Conservation (phyloP, 169 alveolate species). For the Cryptosporidium parvum region DNA sequence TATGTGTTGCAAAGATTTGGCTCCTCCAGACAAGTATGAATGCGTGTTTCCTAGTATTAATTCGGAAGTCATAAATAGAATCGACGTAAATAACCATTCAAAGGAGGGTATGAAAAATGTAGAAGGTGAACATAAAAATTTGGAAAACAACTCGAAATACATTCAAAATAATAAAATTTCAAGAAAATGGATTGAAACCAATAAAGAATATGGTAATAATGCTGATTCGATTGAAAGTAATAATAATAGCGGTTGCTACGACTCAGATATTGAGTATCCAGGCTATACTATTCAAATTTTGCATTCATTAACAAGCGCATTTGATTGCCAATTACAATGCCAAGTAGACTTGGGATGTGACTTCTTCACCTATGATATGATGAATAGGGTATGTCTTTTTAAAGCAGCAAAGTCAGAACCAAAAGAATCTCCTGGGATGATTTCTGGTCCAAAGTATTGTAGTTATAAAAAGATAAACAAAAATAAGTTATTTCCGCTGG, state of each 20-base stretch:
- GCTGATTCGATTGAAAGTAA: neutral
- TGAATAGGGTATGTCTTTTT: slow-evolving; percentile 39
- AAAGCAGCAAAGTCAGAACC: slow-evolving; percentile 53
- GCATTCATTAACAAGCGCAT: slow-evolving; percentile 57
- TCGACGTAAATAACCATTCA: neutral
- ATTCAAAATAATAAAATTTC: neutral
- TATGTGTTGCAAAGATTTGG: slow-evolving; percentile 79
- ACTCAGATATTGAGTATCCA: slow-evolving; percentile 71
- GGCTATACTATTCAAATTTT: slow-evolving; percentile 64
- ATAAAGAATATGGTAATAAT: neutral
- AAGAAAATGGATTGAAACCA: neutral
- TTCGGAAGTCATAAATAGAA: neutral
- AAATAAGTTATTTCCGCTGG: neutral
- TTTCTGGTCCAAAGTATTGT: slow-evolving; percentile 70
- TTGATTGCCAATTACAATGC: slow-evolving; percentile 69
- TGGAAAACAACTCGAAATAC: neutral
- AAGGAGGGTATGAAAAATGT: neutral
- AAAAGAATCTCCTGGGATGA: slow-evolving; percentile 53
- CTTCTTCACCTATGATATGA: slow-evolving; percentile 60
- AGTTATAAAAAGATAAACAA: slow-evolving; percentile 2
- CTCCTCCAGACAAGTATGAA: slow-evolving; percentile 79
- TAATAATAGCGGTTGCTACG: slow-evolving; percentile 29
- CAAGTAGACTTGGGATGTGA: slow-evolving; percentile 73
- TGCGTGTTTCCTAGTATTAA: slow-evolving; percentile 49
- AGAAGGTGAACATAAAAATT: neutral